Conservation (phyloP, 495 filamentous ascomycete species). For the Xylaria longipes region DNA sequence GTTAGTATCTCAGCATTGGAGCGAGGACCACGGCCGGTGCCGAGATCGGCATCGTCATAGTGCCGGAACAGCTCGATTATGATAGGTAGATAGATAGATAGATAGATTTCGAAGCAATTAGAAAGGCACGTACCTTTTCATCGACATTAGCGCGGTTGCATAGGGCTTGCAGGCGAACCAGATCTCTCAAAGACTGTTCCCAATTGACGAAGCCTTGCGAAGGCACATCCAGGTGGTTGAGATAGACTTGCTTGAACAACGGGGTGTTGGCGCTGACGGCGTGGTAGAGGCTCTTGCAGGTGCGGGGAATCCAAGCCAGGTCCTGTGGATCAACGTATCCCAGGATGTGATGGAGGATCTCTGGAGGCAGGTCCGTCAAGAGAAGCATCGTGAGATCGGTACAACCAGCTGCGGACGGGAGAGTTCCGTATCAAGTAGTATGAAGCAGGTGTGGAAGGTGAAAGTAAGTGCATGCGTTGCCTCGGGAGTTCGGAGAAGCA, state of each 20-base stretch:
- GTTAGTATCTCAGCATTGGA: constrained; percentile 31
- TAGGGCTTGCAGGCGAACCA: constrained; percentile 55
- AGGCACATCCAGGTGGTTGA: constrained; percentile 49
- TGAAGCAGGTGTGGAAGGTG: background rate
- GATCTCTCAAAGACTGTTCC: constrained; percentile 55
- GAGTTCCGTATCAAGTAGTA: background rate
- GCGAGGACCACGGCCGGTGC: background rate
- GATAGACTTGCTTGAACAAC: constrained; percentile 61
- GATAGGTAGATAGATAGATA: too few species aligned
- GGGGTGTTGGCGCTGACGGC: constrained; percentile 57
- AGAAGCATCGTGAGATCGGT: constrained; percentile 11
- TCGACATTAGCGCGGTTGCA: constrained; percentile 37
- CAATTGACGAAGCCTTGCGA: constrained; percentile 49
- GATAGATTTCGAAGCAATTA: background rate
- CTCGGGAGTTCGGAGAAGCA: background rate
- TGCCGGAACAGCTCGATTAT: background rate
- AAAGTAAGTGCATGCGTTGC: background rate
- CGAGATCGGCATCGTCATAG: background rate
- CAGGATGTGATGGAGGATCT: constrained; percentile 64
- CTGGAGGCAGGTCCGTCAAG: constrained; percentile 57
- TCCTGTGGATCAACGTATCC: constrained; percentile 59
- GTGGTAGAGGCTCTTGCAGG: constrained; percentile 55
- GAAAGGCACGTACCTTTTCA: constrained; percentile 36
- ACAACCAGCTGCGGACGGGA: background rate
- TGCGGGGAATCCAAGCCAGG: constrained; percentile 50